Evolutionary conservation across 345 rosid genomes (phyloP).

Genomic region (Populus alba): DNA sequence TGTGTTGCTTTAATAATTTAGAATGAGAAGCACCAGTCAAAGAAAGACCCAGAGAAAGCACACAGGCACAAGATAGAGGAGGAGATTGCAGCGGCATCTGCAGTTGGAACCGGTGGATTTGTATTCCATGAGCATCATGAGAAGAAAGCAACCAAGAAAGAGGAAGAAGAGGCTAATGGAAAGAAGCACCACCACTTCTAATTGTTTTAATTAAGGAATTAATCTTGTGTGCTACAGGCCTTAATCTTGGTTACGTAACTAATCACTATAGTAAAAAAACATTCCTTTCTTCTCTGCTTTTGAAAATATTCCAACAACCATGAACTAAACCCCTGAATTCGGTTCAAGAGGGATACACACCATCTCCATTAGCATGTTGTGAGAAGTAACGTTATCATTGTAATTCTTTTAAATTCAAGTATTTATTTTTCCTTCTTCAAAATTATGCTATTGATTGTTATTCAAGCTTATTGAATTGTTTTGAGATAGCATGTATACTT

Average conservation of each 20-base stretch:
- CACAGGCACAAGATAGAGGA: conserved; percentile 60
- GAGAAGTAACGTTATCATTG: too few species aligned
- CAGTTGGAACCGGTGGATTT: conserved; percentile 46
- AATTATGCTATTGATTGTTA: too few species aligned
- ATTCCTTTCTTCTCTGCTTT: too few species aligned
- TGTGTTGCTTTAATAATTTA: neutral
- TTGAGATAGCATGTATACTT: too few species aligned
- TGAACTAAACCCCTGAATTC: too few species aligned
- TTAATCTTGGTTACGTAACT: neutral
- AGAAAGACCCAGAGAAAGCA: conserved; percentile 59
- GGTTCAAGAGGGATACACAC: too few species aligned
- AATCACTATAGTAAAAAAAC: too few species aligned
- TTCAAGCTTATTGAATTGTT: too few species aligned
- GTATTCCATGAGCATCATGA: conserved; percentile 62
- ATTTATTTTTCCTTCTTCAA: too few species aligned
- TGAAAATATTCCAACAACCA: too few species aligned
- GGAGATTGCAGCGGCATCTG: conserved; percentile 45
- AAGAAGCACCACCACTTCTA: conserved; percentile 53
- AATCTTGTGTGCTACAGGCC: neutral
- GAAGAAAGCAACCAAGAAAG: conserved; percentile 47
- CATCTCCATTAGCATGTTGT: too few species aligned
- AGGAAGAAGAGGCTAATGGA: conserved; percentile 42
- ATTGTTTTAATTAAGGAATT: neutral
- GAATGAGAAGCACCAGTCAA: conserved; percentile 50
- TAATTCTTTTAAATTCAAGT: too few species aligned